phyloP scores from a whole-genome alignment of 2,329 filamentous ascomycete species.

The Colletotrichum australisinense region DNA sequence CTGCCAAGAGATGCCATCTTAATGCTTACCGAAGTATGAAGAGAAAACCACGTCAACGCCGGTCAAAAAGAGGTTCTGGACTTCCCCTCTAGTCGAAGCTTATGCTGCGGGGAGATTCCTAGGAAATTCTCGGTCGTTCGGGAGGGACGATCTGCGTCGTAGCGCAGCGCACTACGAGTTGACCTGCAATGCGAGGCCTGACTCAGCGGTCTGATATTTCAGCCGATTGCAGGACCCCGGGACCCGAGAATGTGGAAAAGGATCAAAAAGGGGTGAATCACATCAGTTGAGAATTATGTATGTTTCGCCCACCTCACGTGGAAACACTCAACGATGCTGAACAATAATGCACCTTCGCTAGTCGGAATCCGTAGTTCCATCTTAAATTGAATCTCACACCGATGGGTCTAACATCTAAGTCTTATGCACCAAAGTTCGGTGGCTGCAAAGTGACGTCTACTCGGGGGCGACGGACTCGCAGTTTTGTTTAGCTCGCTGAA shows the following conservation, averaged over 20 bases:
- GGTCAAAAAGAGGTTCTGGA: not conserved
- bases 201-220: slow-evolving; percentile 16
- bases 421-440: not conserved
- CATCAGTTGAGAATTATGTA: not conserved
- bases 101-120: not conserved
- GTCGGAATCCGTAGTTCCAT: not conserved
- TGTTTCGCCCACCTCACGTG: not conserved
- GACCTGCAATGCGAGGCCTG: not conserved
- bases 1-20: slow-evolving; percentile 7
- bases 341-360: slow-evolving; percentile 1
- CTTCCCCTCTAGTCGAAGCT: slow-evolving; percentile 3
- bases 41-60: not conserved
- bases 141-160: not conserved
- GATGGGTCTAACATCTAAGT: not conserved
- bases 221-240: slow-evolving; percentile 7
- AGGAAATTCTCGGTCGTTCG: slow-evolving; percentile 9
- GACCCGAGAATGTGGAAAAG: not conserved
- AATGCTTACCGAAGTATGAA: not conserved
- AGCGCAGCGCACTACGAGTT: not conserved
- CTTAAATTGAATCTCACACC: not conserved
- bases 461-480: not conserved
- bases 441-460: not conserved
- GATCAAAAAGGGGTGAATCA: not conserved
- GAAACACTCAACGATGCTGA: slow-evolving; percentile 12
- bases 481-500: not conserved